A percentile compares a stretch with the other conserved stretches of the same genome.
phyloP scores from a whole-genome alignment of 2,329 filamentous ascomycete genomes.

The Rutstroemia sp. region DNA sequence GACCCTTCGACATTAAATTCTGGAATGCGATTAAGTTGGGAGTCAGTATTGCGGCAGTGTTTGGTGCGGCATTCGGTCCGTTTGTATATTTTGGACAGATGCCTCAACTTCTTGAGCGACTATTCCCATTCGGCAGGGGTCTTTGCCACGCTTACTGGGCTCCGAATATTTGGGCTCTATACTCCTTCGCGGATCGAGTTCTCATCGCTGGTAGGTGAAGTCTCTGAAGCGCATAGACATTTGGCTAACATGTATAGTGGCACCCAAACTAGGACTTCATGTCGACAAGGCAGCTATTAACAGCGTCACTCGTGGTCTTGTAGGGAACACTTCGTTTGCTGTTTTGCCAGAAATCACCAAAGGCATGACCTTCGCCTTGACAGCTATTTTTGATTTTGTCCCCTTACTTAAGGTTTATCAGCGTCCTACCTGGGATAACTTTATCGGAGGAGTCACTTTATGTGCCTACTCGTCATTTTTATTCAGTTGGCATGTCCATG shows the following conservation, averaged over 20 bases:
- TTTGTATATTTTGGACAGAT: slow-evolving; percentile 79
- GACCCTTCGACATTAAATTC: slow-evolving; percentile 68
- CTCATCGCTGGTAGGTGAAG: slow-evolving; percentile 63
- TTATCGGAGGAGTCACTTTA: slow-evolving; percentile 81
- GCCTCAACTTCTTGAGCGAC: slow-evolving; percentile 69
- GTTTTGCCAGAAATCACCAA: slow-evolving; percentile 83
- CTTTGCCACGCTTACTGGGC: slow-evolving; percentile 98
- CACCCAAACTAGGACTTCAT: slow-evolving; percentile 68
- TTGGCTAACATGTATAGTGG: slow-evolving; percentile 47
- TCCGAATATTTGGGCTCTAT: slow-evolving; percentile 93
- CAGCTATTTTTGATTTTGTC: slow-evolving; percentile 72
- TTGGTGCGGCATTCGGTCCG: slow-evolving; percentile 79
- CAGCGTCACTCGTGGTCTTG: slow-evolving; percentile 86
- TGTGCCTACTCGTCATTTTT: slow-evolving; percentile 96
- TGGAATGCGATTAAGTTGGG: slow-evolving; percentile 80
- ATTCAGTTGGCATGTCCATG: slow-evolving; percentile 97
- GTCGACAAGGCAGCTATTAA: slow-evolving; percentile 69
- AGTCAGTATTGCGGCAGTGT: slow-evolving; percentile 60
- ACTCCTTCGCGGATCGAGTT: slow-evolving; percentile 81
- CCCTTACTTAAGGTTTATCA: slow-evolving; percentile 77
- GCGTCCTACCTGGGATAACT: slow-evolving; percentile 77
- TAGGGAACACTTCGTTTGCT: slow-evolving; percentile 90
- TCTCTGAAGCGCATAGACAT: neutral
- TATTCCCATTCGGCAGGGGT: slow-evolving; percentile 92
- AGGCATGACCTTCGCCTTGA: slow-evolving; percentile 71